Percentiles rank a stretch among this genome's conserved stretches.
phyloP scores from a whole-genome alignment of 2,329 filamentous ascomycete genomes.

The Ilyonectria mors-panacis region DNA sequence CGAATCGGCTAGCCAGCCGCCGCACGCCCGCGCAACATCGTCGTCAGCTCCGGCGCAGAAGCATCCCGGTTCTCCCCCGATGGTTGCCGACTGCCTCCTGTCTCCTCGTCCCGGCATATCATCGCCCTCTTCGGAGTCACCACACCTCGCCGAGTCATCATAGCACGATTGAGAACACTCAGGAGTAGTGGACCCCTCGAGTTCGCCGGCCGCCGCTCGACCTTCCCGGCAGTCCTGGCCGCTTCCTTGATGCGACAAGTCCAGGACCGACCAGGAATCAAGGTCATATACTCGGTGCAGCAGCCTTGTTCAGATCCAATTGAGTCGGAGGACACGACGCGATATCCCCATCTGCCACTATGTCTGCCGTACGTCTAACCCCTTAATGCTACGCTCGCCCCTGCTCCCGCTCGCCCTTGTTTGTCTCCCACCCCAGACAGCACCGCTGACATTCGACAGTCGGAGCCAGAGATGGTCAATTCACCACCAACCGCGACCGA shows the following conservation, averaged over 20 bases:
- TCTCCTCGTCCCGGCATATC: constrained; percentile 41
- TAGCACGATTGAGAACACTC: constrained; percentile 17
- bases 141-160: constrained; percentile 34
- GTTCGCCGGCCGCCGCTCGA: constrained; percentile 9
- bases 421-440: neutral
- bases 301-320: constrained; percentile 37
- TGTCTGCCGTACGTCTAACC: constrained; percentile 51
- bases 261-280: constrained; percentile 33
- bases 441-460: constrained; percentile 40
- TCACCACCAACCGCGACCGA: constrained; percentile 47
- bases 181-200: constrained; percentile 5
- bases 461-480: constrained; percentile 47
- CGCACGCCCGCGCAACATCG: constrained; percentile 32
- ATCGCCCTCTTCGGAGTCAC: constrained; percentile 33
- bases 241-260: constrained; percentile 40
- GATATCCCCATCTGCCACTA: constrained; percentile 34
- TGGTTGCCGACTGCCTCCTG: constrained; percentile 44
- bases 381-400: neutral
- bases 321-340: constrained; percentile 29
- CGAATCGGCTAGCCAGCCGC: constrained; percentile 33
- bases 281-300: constrained; percentile 38
- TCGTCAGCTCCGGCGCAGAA: constrained; percentile 43
- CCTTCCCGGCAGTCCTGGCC: constrained; percentile 13
- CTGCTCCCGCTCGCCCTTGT: neutral
- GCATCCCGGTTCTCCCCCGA: constrained; percentile 40